Evolutionary conservation across 768 basidiomycete species (phyloP), one percentile per base, ranked within the genome.

Genomic region (Naganishia kalamii): DNA sequence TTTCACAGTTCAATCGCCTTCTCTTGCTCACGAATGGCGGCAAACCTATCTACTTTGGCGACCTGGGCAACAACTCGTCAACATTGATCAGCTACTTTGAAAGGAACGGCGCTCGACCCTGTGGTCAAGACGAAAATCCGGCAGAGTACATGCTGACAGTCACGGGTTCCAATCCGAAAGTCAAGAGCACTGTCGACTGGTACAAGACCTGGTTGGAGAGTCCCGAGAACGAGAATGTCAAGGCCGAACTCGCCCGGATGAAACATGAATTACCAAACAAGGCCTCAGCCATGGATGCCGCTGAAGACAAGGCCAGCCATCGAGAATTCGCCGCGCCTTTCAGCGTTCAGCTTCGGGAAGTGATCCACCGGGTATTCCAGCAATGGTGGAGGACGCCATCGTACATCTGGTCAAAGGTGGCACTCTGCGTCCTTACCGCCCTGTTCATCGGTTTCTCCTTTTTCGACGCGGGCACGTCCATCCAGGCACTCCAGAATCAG

Each of bases 181-280:
- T 57, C 83, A 84, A 54, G 41, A 41, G 52, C 33, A n/a, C n/a
- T n/a, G 82, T 84, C 51, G 90, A 93, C 70, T 93, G 90, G 90
- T 85, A 85, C 54, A 85, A 89, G 64, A 79, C 89, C 46, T 93
- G 90, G 90, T 76, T 84, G 17, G 84, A 87, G 15, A 88, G 86
- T 3, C 80, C 84, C 0, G 87, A 92, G 76, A 72, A 65, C 40
- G 65, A 73, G 40, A 62, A 69, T 11, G 71, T 80, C 4, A 72
- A 72, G 60, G 68, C 68, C 3, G 80, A 84, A 68, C 80, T 84
- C 62, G 85, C 81, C 0, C 74, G 85, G 27, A 76, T 82, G 7
- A 74, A 75, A 23, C n/a, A n/a, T n/a, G n/a, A n/a, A n/a, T n/a
- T n/a, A n/a, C n/a, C n/a, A n/a, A n/a, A n/a, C n/a, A n/a, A n/a